These are phyloP conservation scores for Hansenula lynferdii DNA, from an alignment of 1,139 yeast species.

Conservation along the genomic window DNA sequence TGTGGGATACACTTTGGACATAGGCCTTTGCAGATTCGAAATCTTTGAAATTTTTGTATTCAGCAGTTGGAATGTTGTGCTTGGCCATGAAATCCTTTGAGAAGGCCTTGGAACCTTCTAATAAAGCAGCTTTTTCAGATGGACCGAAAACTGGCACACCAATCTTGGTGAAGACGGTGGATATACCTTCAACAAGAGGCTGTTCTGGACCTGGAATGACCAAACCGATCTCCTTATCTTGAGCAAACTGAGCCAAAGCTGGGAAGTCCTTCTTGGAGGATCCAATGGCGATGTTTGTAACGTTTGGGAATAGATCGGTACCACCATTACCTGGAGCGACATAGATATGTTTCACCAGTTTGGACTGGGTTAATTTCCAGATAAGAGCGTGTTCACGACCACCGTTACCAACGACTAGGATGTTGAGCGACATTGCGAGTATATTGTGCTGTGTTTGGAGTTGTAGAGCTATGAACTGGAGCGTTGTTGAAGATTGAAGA, in stretches of 20 bases:
- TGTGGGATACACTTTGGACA: slow-evolving; percentile 59
- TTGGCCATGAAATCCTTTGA: slow-evolving; percentile 92
- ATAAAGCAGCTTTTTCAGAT: slow-evolving; percentile 76
- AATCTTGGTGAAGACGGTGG: slow-evolving; percentile 59
- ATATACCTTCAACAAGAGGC: slow-evolving; percentile 92
- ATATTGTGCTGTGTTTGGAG: background rate
- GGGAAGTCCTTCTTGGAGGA: slow-evolving; percentile 57
- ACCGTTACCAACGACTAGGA: slow-evolving; percentile 93
- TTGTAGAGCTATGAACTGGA: too few relatives aligned
- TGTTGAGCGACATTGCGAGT: slow-evolving; percentile 40
- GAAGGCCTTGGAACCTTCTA: slow-evolving; percentile 97
- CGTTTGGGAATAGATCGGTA: slow-evolving; percentile 56
- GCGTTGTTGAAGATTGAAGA: background rate
- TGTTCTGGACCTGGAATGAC: slow-evolving; percentile 99
- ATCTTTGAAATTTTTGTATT: slow-evolving; percentile 73
- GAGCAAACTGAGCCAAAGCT: slow-evolving; percentile 60
- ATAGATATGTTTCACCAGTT: slow-evolving; percentile 62
- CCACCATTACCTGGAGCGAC: slow-evolving; percentile 99
- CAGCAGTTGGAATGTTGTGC: slow-evolving; percentile 93
- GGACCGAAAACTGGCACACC: slow-evolving; percentile 99
- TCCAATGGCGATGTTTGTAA: slow-evolving; percentile 65
- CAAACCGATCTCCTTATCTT: slow-evolving; percentile 58
- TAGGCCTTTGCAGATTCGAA: slow-evolving; percentile 73
- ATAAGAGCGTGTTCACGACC: slow-evolving; percentile 98
- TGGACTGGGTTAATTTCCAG: slow-evolving; percentile 85